These are phyloP conservation scores for Boletellus ananas DNA, from an alignment of 768 basidiomycete species.

Conservation along the genomic window DNA sequence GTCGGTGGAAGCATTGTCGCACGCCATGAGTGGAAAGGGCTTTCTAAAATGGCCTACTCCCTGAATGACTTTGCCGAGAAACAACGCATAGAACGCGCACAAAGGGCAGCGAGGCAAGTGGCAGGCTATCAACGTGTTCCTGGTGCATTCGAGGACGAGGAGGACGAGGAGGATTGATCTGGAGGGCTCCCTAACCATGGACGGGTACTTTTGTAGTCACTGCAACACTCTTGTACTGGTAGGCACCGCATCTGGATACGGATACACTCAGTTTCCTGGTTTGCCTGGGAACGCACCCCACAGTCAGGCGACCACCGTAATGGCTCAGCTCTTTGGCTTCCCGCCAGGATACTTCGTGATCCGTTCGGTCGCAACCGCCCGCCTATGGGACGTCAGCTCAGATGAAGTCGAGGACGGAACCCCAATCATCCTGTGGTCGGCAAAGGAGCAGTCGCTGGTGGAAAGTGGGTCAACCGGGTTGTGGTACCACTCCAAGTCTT, in stretches of 20 bases:
- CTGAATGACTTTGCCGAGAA: constrained; percentile 79
- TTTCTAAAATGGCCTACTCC: constrained; percentile 61
- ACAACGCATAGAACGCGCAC: constrained; percentile 31
- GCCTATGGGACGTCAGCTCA: constrained; percentile 34
- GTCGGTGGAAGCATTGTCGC: constrained; percentile 73
- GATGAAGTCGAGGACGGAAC: constrained; percentile 36
- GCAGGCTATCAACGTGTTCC: constrained; percentile 18
- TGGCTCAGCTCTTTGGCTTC: constrained; percentile 30
- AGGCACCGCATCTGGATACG: neutral
- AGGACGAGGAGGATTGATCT: constrained; percentile 13
- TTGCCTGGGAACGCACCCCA: too few species aligned
- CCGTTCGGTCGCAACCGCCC: constrained; percentile 33
- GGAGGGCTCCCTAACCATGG: neutral
- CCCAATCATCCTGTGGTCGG: constrained; percentile 60
- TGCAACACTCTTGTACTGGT: neutral
- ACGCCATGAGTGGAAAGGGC: constrained; percentile 94
- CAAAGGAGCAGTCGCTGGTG: constrained; percentile 72
- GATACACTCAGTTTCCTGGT: too few species aligned
- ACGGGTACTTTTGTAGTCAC: neutral
- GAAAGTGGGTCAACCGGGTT: constrained; percentile 50
- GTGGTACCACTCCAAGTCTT: neutral
- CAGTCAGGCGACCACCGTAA: neutral
- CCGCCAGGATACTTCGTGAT: constrained; percentile 41
- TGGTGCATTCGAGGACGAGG: constrained; percentile 27
- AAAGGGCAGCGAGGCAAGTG: constrained; percentile 17